A percentile compares a stretch with the other conserved stretches of the same genome.
phyloP scores from a whole-genome alignment of 306 rosid species.

The Lablab purpureus region DNA sequence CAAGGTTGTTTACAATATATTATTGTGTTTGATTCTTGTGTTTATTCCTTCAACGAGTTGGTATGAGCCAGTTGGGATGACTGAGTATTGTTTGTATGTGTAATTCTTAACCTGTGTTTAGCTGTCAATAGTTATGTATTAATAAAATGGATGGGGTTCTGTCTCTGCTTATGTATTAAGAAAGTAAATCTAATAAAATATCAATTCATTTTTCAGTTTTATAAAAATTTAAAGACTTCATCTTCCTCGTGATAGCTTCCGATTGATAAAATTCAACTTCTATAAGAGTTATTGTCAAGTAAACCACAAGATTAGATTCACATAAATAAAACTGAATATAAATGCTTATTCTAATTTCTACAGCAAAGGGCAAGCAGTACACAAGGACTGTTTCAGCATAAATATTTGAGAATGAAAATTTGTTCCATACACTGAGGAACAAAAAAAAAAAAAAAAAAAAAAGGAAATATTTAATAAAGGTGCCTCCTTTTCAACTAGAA shows the following conservation, averaged over 20 bases:
- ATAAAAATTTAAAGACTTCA: neutral
- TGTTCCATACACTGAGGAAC: conserved; percentile 23
- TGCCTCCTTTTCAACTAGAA: conserved; percentile 39
- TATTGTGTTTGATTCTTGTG: conserved; percentile 32
- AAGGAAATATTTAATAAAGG: conserved; percentile 37
- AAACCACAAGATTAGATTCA: conserved; percentile 20
- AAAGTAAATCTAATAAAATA: neutral
- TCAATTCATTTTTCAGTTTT: neutral
- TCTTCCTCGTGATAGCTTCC: neutral
- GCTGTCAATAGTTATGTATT: conserved; percentile 51
- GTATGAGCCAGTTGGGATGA: conserved; percentile 44
- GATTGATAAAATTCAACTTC: neutral
- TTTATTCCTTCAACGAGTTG: conserved; percentile 44
- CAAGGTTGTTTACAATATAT: conserved; percentile 9
- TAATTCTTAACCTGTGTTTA: conserved; percentile 42
- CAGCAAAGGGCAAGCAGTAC: conserved; percentile 7
- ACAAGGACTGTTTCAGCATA: conserved; percentile 26
- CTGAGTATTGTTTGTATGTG: conserved; percentile 40
- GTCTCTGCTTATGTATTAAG: conserved; percentile 23
- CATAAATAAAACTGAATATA: conserved; percentile 5
- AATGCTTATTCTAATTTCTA: conserved; percentile 33
- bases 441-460: neutral
- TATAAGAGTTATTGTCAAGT: neutral
- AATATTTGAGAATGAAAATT: conserved; percentile 31
- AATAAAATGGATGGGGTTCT: conserved; percentile 33